Base-by-base conservation (phyloP, 1,139 yeast genomes). In the Scheffersomyces cryptocercus region DNA sequence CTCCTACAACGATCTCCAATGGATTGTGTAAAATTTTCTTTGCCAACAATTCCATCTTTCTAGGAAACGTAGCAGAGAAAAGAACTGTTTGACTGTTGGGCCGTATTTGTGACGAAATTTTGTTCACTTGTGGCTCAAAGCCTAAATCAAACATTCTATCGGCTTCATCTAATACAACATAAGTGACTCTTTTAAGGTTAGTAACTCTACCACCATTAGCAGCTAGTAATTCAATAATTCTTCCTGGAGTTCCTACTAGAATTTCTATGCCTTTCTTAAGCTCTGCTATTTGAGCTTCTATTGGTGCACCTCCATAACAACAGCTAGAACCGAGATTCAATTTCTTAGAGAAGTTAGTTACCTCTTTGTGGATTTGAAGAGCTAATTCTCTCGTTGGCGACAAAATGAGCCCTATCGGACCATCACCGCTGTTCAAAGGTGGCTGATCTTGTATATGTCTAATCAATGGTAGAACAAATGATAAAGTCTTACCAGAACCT, bases 61-160 rank as follows among this genome's bases (percentile, higher is more conserved):
- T 71, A 0, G 98, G 97, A 53, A 93, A 90, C 0, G 99, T 95
- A 0, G 99, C 99, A 9, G 97, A 88, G 60, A 93, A 93, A 31
- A 95, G 64, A 5, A 91, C 95, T n/a, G 95, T 88, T 59, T 93
- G 99, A 43, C 86, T 73, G 58, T 91, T 97, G 0, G 96, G 95
- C 41, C 98, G 74, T 2, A 89, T 77, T 37, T 87, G 87, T 28
- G 80, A 74, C 56, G 90, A 74, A 28, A 95, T 85, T 56, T 89
- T 88, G 55, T 81, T 83, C 3, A 95, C 91, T 60, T 95, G 99
- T 0, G 99, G 99, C 58, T 90, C 99, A 67, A 95, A 95, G 1
- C 99, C 99, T 80, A 93, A 75, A 64, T 93, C 99, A 68, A 91
- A 91, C 88, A 93, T 84, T 53, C 99, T 70, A 64, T 95, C 99